These are phyloP conservation scores for Laetiporus sulphureus DNA, from an alignment of 1,284 basidiomycete species.

Conservation along the genomic window DNA sequence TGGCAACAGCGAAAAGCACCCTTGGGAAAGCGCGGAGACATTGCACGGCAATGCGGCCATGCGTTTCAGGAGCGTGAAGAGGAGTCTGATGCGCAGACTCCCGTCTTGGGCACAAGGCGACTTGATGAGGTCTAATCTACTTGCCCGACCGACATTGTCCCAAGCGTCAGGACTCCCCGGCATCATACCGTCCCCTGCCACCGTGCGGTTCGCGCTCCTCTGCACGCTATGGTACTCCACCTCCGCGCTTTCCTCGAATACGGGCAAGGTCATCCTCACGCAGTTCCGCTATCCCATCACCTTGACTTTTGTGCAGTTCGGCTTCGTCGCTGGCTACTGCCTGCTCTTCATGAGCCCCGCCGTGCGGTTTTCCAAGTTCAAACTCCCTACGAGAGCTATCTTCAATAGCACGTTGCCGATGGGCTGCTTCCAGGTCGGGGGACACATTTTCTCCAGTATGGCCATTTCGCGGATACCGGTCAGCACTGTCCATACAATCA, in stretches of 20 bases:
- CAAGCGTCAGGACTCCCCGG: slow-evolving; percentile 5
- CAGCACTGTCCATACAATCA: slow-evolving; percentile 98
- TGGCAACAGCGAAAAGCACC: slow-evolving; percentile 14
- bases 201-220: slow-evolving; percentile 50
- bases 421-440: slow-evolving; percentile 93
- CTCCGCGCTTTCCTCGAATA: slow-evolving; percentile 85
- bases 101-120: slow-evolving; percentile 13
- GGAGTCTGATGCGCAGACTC: slow-evolving; percentile 14
- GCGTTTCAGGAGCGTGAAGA: slow-evolving; percentile 15
- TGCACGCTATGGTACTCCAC: slow-evolving; percentile 79
- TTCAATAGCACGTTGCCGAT: slow-evolving; percentile 81
- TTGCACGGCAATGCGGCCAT: slow-evolving; percentile 9
- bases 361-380: slow-evolving; percentile 61
- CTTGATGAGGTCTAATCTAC: slow-evolving; percentile 4
- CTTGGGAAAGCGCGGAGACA: slow-evolving; percentile 9
- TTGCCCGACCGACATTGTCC: slow-evolving; percentile 6
- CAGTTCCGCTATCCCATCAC: slow-evolving; percentile 86
- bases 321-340: slow-evolving; percentile 86
- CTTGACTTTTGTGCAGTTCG: slow-evolving; percentile 97
- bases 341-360: slow-evolving; percentile 72
- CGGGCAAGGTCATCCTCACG: slow-evolving; percentile 83
- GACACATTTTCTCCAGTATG: slow-evolving; percentile 95
- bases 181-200: slow-evolving; percentile 23
- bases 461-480: slow-evolving; percentile 96
- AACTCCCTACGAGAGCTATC: slow-evolving; percentile 67